phyloP scores from a whole-genome alignment of 208 protist species.

The Kentomonas sorsogonicus region DNA sequence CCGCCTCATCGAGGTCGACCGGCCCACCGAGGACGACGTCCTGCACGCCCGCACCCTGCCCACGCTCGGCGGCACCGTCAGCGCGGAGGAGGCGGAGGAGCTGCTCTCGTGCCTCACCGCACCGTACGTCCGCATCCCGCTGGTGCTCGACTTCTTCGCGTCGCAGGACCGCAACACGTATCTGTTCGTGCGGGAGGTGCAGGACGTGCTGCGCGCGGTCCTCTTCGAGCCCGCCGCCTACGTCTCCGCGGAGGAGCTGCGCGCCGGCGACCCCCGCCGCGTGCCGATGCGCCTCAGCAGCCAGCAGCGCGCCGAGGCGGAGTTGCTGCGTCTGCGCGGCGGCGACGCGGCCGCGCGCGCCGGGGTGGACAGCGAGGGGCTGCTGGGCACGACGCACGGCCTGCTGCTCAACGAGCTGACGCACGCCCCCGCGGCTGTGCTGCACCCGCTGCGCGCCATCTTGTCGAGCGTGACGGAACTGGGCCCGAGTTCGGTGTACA shows the following conservation, averaged over 20 bases:
- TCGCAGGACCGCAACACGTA: conserved; percentile 80
- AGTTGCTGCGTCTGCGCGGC: conserved; percentile 23
- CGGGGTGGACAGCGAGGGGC: conserved; percentile 44
- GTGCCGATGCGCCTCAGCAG: conserved; percentile 63
- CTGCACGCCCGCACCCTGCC: conserved; percentile 69
- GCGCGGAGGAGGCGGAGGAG: conserved; percentile 68
- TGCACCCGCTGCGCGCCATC: conserved; percentile 40
- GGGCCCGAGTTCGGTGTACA: conserved; percentile 69
- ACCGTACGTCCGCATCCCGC: conserved; percentile 79
- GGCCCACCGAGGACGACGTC: conserved; percentile 83
- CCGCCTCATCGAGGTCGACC: conserved; percentile 39
- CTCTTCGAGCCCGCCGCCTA: conserved; percentile 89
- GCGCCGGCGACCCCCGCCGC: conserved; percentile 24
- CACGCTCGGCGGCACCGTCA: conserved; percentile 67
- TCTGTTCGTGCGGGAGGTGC: conserved; percentile 48
- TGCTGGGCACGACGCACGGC: conserved; percentile 71
- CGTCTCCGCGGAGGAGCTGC: conserved; percentile 24
- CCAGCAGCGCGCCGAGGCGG: conserved; percentile 38
- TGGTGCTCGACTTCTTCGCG: conserved; percentile 83
- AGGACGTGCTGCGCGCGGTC: conserved; percentile 76
- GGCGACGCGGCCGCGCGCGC: conserved; percentile 26
- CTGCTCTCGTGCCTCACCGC: conserved; percentile 83
- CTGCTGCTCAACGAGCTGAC: conserved; percentile 84
- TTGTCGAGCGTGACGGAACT: conserved; percentile 43
- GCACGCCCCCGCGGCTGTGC: conserved; percentile 45